phyloP scores from a whole-genome alignment of 352 stramenopile genomes.

The Phytopythium helicoides region DNA sequence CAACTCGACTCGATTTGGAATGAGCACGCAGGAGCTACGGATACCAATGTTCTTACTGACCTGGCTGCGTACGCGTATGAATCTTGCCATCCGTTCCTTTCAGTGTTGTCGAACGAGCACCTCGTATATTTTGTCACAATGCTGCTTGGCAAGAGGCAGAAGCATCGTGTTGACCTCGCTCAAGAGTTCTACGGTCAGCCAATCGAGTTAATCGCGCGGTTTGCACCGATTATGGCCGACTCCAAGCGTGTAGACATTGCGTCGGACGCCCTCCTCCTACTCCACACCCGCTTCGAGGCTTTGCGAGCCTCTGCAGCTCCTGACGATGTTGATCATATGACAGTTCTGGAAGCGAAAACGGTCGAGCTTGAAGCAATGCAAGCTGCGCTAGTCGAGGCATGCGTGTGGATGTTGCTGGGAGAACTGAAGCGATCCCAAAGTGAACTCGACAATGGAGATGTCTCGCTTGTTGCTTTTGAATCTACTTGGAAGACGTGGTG shows the following conservation, averaged over 20 bases:
- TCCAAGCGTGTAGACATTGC: conserved; percentile 55
- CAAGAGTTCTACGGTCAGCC: conserved; percentile 59
- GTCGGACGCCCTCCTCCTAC: conserved; percentile 35
- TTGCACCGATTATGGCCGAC: conserved; percentile 31
- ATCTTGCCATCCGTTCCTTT: conserved; percentile 58
- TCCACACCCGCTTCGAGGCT: conserved; percentile 44
- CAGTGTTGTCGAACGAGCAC: conserved; percentile 63
- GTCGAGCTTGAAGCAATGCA: conserved; percentile 38
- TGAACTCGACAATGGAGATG: not conserved
- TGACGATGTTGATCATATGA: conserved; percentile 13
- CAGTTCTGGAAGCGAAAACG: conserved; percentile 24
- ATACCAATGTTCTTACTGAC: conserved; percentile 19
- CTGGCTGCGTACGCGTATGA: conserved; percentile 70
- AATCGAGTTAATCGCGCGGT: conserved; percentile 28
- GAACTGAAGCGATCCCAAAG: conserved; percentile 13
- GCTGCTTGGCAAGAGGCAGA: conserved; percentile 34
- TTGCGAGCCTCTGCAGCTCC: conserved; percentile 21
- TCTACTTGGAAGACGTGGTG: conserved; percentile 21
- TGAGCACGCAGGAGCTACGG: conserved; percentile 20
- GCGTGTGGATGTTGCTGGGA: conserved; percentile 23
- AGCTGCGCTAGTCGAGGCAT: conserved; percentile 26
- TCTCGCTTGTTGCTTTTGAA: conserved; percentile 8
- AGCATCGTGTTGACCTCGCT: conserved; percentile 14
- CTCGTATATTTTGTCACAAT: conserved; percentile 53
- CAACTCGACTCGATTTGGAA: conserved; percentile 42